These are phyloP conservation scores for Berkeleyomyces basicola DNA, from an alignment of 2,329 filamentous ascomycete genomes.

Conservation along the genomic window DNA sequence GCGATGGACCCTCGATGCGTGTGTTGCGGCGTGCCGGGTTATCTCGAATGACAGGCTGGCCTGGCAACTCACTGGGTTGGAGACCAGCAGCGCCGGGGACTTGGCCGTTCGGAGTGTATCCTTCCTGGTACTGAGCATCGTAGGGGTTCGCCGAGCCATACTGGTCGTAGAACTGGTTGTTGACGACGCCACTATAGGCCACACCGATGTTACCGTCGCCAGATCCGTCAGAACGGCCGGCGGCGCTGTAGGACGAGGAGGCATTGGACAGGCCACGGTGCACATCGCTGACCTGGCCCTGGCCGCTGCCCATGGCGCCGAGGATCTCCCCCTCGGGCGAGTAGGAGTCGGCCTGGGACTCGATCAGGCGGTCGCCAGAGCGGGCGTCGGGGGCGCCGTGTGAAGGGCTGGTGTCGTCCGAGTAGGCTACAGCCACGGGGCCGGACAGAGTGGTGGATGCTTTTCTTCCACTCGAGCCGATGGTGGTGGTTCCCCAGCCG, in stretches of 20 bases:
- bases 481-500: conserved; percentile 70
- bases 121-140: conserved; percentile 12
- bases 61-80: conserved; percentile 27
- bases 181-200: conserved; percentile 31
- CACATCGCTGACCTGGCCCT: conserved; percentile 38
- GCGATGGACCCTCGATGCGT: conserved; percentile 76
- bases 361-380: conserved; percentile 49
- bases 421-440: conserved; percentile 48
- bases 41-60: conserved; percentile 76
- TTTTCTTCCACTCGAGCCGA: conserved; percentile 54
- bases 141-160: conserved; percentile 17
- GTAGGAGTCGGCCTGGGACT: conserved; percentile 26
- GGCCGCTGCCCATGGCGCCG: conserved; percentile 56
- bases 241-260: conserved; percentile 84
- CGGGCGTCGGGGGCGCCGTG: conserved; percentile 52
- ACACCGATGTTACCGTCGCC: conserved; percentile 31
- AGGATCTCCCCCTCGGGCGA: conserved; percentile 67
- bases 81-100: background rate
- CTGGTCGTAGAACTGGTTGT: conserved; percentile 28
- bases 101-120: background rate
- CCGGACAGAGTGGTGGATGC: conserved; percentile 80
- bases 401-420: conserved; percentile 46
- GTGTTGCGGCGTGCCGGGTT: conserved; percentile 87
- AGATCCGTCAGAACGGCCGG: conserved; percentile 54
- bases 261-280: conserved; percentile 87